Conservation (phyloP, 768 basidiomycete species). For the Termitomyces sp. region DNA sequence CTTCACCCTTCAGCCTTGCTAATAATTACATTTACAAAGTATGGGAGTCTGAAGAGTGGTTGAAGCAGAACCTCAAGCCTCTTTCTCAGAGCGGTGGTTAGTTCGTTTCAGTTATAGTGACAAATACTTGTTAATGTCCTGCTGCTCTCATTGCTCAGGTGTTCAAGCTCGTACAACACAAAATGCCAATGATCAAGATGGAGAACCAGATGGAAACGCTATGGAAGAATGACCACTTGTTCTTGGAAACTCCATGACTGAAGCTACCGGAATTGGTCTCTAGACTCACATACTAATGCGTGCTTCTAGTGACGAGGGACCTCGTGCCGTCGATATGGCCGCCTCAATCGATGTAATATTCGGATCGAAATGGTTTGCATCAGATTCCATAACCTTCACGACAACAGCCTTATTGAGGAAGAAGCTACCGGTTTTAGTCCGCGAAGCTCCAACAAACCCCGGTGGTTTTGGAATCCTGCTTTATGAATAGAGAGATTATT, state of each 20-base stretch:
- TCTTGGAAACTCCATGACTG: constrained; percentile 3
- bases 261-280: constrained; percentile 6
- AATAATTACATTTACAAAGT: constrained; percentile 40
- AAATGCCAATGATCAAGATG: constrained; percentile 18
- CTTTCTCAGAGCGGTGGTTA: constrained; percentile 69
- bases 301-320: background rate
- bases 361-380: background rate
- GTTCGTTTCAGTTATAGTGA: constrained; percentile 10
- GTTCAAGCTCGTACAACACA: constrained; percentile 47
- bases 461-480: constrained; percentile 6
- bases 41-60: constrained; percentile 96
- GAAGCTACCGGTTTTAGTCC: background rate
- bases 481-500: background rate
- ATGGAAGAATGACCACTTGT: constrained; percentile 59
- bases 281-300: constrained; percentile 7
- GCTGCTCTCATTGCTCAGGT: constrained; percentile 27
- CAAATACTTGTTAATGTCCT: background rate
- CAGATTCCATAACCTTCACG: background rate
- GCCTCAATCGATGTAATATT: background rate
- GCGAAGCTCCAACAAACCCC: background rate
- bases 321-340: background rate
- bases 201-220: constrained; percentile 35
- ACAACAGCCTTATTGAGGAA: constrained; percentile 1
- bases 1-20: background rate
- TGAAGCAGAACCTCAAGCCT: constrained; percentile 75